Conservation (phyloP, 116 monocot genomes). For the Papilionanthe hybrid region DNA sequence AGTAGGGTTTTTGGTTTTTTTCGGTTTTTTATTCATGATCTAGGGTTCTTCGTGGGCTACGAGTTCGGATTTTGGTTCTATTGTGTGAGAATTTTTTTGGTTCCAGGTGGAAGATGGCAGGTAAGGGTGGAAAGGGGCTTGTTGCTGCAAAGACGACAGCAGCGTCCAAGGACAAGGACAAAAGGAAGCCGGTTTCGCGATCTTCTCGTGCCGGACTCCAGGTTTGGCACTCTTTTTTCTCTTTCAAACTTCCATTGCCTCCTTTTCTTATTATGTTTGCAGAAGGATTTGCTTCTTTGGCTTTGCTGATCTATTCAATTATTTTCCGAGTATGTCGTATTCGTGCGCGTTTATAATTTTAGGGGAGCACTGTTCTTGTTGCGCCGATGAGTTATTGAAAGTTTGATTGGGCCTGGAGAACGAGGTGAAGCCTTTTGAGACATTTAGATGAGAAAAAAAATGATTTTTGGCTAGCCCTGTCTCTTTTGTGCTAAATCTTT, state of each 20-base stretch:
- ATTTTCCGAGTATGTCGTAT: neutral
- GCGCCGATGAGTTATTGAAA: too few relatives aligned
- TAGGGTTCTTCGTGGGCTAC: neutral
- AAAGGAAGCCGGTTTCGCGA: conserved; percentile 71
- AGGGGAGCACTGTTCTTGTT: neutral
- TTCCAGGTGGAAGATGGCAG: conserved; percentile 45
- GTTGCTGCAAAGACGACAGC: conserved; percentile 69
- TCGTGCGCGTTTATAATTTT: neutral
- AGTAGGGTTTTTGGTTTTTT: neutral
- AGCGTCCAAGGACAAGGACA: conserved; percentile 67
- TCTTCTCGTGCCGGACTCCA: conserved; percentile 81
- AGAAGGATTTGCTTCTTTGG: neutral
- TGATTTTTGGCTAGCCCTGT: neutral
- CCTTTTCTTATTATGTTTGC: neutral
- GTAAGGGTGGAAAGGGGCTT: conserved; percentile 85
- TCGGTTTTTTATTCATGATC: neutral
- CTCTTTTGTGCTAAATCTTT: neutral
- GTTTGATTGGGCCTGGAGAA: too few relatives aligned
- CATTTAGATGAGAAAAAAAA: neutral
- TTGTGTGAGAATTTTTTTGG: neutral
- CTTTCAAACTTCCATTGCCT: neutral
- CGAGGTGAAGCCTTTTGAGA: too few relatives aligned
- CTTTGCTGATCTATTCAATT: neutral
- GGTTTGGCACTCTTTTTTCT: conserved; percentile 14
- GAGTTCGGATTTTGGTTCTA: neutral